Evolutionary conservation across 805 yeast genomes (phyloP).

Genomic region (Yamadazyma tumulicola): DNA sequence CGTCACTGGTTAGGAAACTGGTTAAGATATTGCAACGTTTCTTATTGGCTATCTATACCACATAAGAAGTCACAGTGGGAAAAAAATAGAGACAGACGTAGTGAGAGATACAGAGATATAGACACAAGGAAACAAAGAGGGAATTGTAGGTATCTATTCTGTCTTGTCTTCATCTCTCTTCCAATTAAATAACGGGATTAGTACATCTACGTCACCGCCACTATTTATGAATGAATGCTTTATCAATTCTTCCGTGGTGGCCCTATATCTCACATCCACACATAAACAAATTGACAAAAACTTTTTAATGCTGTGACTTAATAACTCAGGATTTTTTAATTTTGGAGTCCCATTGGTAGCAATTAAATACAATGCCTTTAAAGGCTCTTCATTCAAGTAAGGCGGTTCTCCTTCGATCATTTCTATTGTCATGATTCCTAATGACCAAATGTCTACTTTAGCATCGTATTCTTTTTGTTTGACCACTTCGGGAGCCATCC

Average conservation of each 20-base stretch:
- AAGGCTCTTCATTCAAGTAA: slow-evolving; percentile 73
- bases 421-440: slow-evolving; percentile 83
- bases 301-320: slow-evolving; percentile 75
- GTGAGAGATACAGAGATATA: no score
- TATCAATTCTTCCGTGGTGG: slow-evolving; percentile 82
- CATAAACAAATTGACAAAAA: slow-evolving; percentile 88
- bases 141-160: no score
- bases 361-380: slow-evolving; percentile 70
- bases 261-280: slow-evolving; percentile 90
- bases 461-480: slow-evolving; percentile 77
- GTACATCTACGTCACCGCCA: slow-evolving; percentile 58
- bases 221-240: slow-evolving; percentile 66
- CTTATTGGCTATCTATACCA: no score
- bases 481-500: slow-evolving; percentile 91
- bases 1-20: no score
- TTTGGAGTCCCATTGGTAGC: slow-evolving; percentile 82
- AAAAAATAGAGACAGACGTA: no score
- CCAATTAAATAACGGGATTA: slow-evolving; percentile 49
- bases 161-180: slow-evolving; percentile 2
- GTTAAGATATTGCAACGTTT: no score
- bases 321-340: slow-evolving; percentile 60
- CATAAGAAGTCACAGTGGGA: no score
- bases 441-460: slow-evolving; percentile 79
- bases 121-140: no score
- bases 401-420: slow-evolving; percentile 89